Evolutionary conservation across 345 rosid genomes (phyloP).

Genomic region (Populus alba): DNA sequence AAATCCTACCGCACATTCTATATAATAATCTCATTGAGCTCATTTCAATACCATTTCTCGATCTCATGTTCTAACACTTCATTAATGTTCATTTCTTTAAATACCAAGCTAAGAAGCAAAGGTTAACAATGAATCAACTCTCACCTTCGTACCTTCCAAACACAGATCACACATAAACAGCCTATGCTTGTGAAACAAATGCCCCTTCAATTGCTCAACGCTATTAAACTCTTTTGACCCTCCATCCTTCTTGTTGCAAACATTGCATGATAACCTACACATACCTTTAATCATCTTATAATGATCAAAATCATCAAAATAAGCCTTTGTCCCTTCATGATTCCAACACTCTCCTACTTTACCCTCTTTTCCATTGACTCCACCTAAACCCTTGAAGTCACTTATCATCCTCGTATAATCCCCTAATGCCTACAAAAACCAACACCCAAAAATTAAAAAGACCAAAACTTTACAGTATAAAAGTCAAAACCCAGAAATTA

Average conservation of each 20-base stretch:
- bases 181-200: conserved; percentile 23
- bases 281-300: conserved; percentile 24
- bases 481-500: not conserved
- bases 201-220: conserved; percentile 27
- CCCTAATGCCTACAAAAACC: conserved; percentile 22
- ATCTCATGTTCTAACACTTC: not conserved
- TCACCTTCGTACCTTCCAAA: conserved; percentile 31
- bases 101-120: not conserved
- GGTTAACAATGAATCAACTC: not conserved
- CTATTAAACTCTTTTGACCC: conserved; percentile 10
- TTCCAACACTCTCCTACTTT: conserved; percentile 24
- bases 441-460: not conserved
- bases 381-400: conserved; percentile 14
- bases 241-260: conserved; percentile 18
- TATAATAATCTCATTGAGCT: not conserved
- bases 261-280: conserved; percentile 26
- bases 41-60: not conserved
- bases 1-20: not conserved
- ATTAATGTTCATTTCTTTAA: not conserved
- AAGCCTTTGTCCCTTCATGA: conserved; percentile 22
- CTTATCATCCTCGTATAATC: conserved; percentile 25
- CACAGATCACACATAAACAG: conserved; percentile 26
- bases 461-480: not conserved
- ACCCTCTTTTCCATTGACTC: conserved; percentile 17
- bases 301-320: conserved; percentile 25